Conservation (phyloP, 108 stramenopile species). For the Epithemia pelagica region DNA sequence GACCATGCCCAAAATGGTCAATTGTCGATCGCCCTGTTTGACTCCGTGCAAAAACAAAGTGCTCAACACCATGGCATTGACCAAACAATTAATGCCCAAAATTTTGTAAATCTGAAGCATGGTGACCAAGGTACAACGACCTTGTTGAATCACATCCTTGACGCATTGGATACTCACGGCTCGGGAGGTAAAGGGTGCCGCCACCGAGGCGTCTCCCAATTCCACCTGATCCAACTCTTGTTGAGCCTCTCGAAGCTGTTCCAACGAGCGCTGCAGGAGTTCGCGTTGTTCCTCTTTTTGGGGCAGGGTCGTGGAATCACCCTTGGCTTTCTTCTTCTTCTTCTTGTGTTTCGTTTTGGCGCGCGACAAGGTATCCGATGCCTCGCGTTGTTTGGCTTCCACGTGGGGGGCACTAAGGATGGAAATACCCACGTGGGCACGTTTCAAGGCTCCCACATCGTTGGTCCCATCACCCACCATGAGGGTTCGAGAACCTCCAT, state of each 20-base stretch:
- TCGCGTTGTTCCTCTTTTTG: constrained; percentile 12
- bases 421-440: constrained; percentile 94
- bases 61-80: constrained; percentile 89
- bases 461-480: constrained; percentile 99
- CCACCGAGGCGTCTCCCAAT: constrained; percentile 96
- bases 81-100: constrained; percentile 94
- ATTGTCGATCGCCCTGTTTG: constrained; percentile 94
- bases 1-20: constrained; percentile 80
- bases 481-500: constrained; percentile 68
- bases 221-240: constrained; percentile 59
- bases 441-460: constrained; percentile 95
- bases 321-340: constrained; percentile 29
- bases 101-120: constrained; percentile 95
- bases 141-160: constrained; percentile 89
- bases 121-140: constrained; percentile 91
- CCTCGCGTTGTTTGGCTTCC: constrained; percentile 75
- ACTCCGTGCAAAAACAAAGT: constrained; percentile 90
- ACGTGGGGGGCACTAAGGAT: constrained; percentile 89
- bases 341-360: constrained; percentile 42
- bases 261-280: constrained; percentile 37
- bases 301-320: constrained; percentile 7
- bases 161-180: constrained; percentile 76
- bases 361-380: constrained; percentile 29
- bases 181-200: constrained; percentile 94
- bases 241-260: constrained; percentile 70